Percentiles rank a stretch among this genome's conserved stretches.
Evolutionary conservation across 2,329 filamentous ascomycete genomes (phyloP).

Genomic region (Westerdykella sp.): DNA sequence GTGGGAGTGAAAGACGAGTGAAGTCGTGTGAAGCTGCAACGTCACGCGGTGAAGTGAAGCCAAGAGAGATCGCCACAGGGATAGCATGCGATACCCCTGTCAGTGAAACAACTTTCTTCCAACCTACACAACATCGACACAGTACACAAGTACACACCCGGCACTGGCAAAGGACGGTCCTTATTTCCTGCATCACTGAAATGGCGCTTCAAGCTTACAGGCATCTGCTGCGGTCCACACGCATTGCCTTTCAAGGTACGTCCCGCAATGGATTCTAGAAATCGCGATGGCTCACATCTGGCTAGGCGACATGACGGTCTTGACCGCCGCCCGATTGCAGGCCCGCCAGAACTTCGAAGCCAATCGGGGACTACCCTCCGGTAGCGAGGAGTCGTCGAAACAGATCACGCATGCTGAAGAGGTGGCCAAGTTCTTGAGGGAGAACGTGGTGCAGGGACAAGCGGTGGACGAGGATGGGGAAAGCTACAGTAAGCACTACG

Average conservation of each 20-base stretch:
- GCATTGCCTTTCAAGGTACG: slow-evolving; percentile 76
- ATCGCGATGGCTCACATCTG: slow-evolving; percentile 7
- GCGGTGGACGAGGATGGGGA: slow-evolving; percentile 43
- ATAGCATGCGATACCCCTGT: slow-evolving; percentile 10
- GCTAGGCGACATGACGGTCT: slow-evolving; percentile 62
- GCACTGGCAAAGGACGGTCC: slow-evolving; percentile 2
- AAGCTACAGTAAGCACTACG: slow-evolving; percentile 53
- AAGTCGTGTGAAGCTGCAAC: slow-evolving; percentile 8
- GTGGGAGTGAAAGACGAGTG: too few relatives aligned
- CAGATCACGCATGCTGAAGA: slow-evolving; percentile 75
- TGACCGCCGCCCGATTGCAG: slow-evolving; percentile 64
- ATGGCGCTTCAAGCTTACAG: slow-evolving; percentile 74
- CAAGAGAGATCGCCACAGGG: slow-evolving; percentile 18
- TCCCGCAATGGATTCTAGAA: background rate
- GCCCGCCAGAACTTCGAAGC: slow-evolving; percentile 69
- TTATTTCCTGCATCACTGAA: background rate
- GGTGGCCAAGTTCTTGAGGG: slow-evolving; percentile 68
- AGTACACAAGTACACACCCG: background rate
- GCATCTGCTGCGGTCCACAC: slow-evolving; percentile 70
- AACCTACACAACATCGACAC: slow-evolving; percentile 5
- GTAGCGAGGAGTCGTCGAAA: slow-evolving; percentile 54
- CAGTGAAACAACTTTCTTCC: slow-evolving; percentile 20
- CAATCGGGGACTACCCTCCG: slow-evolving; percentile 54
- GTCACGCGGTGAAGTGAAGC: slow-evolving; percentile 9
- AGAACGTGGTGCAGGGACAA: slow-evolving; percentile 84